These are phyloP conservation scores for Penicillium crustosum DNA, from an alignment of 2,329 filamentous ascomycete species.

Conservation along the genomic window DNA sequence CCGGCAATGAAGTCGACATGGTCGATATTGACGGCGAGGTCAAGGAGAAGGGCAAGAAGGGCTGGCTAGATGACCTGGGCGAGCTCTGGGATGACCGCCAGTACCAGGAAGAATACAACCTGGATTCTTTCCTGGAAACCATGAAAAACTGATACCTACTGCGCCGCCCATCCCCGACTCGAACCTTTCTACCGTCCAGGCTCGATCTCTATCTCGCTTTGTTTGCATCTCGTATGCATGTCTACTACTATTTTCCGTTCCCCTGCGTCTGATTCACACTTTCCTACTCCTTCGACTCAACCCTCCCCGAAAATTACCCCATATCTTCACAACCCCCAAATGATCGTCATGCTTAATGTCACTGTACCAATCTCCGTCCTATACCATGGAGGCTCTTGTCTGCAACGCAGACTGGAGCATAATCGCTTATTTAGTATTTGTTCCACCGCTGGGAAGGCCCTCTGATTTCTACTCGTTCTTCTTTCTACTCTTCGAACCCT, in stretches of 20 bases:
- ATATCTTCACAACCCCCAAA: background rate
- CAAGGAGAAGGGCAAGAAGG: constrained; percentile 92
- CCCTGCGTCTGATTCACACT: background rate
- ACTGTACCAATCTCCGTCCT: constrained; percentile 11
- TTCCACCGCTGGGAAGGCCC: background rate
- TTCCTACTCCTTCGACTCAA: background rate
- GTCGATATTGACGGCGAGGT: constrained; percentile 92
- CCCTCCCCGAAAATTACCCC: background rate
- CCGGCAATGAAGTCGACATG: constrained; percentile 66
- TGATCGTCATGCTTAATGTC: constrained; percentile 14
- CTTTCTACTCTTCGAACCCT: constrained; percentile 10
- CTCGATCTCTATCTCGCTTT: background rate
- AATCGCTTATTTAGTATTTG: constrained; percentile 7
- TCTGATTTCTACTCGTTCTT: constrained; percentile 4
- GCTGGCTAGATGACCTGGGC: constrained; percentile 89
- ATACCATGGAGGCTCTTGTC: constrained; percentile 8
- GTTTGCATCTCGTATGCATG: background rate
- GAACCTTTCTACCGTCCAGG: background rate
- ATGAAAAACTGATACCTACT: constrained; percentile 63
- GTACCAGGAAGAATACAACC: constrained; percentile 96
- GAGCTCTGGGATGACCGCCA: constrained; percentile 97
- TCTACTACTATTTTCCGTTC: background rate
- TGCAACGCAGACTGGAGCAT: constrained; percentile 8
- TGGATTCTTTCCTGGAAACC: constrained; percentile 91
- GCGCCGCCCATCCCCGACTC: background rate